Evolutionary conservation across 2,329 filamentous ascomycete species (phyloP).

Genomic region (Venturia carpophila): DNA sequence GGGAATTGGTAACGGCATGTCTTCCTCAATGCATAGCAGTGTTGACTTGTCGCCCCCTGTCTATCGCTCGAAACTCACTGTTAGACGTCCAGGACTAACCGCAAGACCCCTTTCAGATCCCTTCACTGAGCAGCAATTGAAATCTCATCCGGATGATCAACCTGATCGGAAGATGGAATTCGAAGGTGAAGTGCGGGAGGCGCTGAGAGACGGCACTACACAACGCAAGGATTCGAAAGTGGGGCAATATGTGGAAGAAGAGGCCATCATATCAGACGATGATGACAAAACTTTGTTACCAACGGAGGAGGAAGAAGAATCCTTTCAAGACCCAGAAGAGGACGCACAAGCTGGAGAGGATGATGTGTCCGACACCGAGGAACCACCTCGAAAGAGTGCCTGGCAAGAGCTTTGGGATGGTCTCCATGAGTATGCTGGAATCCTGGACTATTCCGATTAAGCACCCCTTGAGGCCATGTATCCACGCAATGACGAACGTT

Average conservation of each 20-base stretch:
- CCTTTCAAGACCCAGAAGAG: neutral
- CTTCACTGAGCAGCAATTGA: conserved; percentile 1
- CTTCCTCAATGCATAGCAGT: conserved; percentile 14
- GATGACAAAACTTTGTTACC: neutral
- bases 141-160: neutral
- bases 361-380: neutral
- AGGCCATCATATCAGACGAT: conserved; percentile 2
- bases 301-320: neutral
- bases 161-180: neutral
- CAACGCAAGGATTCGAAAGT: neutral
- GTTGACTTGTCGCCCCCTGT: conserved; percentile 7
- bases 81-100: conserved; percentile 10
- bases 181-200: neutral
- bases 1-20: conserved; percentile 9
- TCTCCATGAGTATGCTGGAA: conserved; percentile 19
- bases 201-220: neutral
- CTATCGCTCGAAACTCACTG: conserved; percentile 6
- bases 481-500: neutral
- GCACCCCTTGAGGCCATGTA: neutral
- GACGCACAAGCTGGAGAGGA: neutral
- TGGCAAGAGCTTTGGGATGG: conserved; percentile 20
- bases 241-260: neutral
- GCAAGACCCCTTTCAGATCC: conserved; percentile 4
- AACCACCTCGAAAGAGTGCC: conserved; percentile 15
- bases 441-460: conserved; percentile 14